Conservation (phyloP, 148 eudicot genomes). For the Arbutus unedo region DNA sequence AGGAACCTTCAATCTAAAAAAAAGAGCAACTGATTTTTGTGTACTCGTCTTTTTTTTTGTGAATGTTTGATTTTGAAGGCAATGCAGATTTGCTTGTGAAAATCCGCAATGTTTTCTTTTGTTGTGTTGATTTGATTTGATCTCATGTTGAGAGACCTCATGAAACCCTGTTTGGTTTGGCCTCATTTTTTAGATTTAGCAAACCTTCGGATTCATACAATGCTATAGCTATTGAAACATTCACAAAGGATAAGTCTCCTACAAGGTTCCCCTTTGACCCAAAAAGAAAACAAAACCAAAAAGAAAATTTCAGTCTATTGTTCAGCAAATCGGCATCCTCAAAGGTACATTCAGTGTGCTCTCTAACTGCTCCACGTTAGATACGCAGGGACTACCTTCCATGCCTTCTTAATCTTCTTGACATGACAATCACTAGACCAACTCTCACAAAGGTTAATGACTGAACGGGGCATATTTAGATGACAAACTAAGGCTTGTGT, state of each 20-base stretch:
- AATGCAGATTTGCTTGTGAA: neutral
- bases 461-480: neutral
- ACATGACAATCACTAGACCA: neutral
- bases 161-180: neutral
- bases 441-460: neutral
- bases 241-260: neutral
- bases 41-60: neutral
- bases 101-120: neutral
- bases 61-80: neutral
- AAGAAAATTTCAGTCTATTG: neutral
- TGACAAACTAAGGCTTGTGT: slow-evolving; percentile 4
- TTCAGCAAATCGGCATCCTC: neutral
- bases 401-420: neutral
- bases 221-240: neutral
- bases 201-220: neutral
- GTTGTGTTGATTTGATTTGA: neutral
- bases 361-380: neutral
- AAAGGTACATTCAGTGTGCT: neutral
- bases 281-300: neutral
- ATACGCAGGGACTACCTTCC: neutral
- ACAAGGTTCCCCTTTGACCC: neutral
- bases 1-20: neutral
- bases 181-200: neutral
- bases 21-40: neutral
- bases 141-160: neutral